Base-by-base conservation (phyloP, 345 rosid species). In the Eucalyptus lansdowneana region DNA sequence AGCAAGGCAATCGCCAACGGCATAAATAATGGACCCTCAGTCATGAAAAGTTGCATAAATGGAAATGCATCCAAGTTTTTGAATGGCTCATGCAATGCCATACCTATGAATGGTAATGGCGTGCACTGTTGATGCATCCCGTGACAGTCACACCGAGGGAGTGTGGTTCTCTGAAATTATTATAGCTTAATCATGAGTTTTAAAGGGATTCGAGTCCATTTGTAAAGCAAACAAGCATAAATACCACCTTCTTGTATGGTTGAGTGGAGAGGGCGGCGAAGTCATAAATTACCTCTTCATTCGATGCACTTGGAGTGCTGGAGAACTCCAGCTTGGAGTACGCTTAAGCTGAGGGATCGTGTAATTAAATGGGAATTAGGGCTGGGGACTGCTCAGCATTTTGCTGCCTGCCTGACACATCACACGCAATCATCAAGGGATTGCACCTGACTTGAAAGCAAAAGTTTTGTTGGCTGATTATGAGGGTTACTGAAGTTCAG, bases 21-120 rank as follows among this genome's bases (percentile, higher is more conserved):
- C 45, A 34, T 51, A 12, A 50, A 56, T 44, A 54, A 95, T 93
- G 56, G 92, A 92, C 87, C 90, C 76, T 5, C 45, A 91, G 45
- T 86, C 88, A 29, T 89, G 90, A 87, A 94, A 91, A 67, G 88
- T 91, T 92, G 89, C 80, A 94, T 89, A 90, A 95, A 93, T 89
- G 98, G 96, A 93, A 24, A 95, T 94, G 94, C 92, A 92, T 88
- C 91, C 29, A 76, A 40, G 47, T 40, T 76, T 76, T 76, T 76
- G 94, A 95, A 91, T 88, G 92, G 95, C 54, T 86, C 94, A 85
- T 87, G 92, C 13, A 95, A 93, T 90, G 94, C 91, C 89, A 87
- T 93, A 80, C 94, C 92, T 93, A 95, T 90, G 90, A 91, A 91
- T 47, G 94, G 95, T 89, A 95, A 93, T 65, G 91, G 96, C 34